Evolutionary conservation across 208 protist species (phyloP), one percentile per base, ranked within the genome.

Genomic region (Lotmaria passim): DNA sequence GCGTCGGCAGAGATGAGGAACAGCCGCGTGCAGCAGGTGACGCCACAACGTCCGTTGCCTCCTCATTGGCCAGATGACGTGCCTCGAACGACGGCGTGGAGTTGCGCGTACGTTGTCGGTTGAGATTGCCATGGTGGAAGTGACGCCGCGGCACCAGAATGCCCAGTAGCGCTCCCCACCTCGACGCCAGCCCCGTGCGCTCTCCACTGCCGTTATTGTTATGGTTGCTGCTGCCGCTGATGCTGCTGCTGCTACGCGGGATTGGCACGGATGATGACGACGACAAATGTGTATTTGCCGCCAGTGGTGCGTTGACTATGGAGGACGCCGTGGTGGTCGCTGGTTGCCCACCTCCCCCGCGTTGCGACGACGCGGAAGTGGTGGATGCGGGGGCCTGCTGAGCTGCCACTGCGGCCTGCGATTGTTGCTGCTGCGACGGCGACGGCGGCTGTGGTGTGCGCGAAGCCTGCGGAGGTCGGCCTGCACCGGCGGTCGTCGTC

Each of bases 401-500:
- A 21, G 12, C 50, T 56, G 50, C 28, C n/a, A n/a, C n/a, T n/a
- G n/a, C n/a, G n/a, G 30, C 30, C 14, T 21, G 50, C 52, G 2
- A 24, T 17, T 36, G 17, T 8, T 24, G 57, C 56, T 26, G 46
- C 56, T 34, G 43, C 23, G 55, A 26, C 23, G 21, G 23, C 19
- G 24, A 8, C n/a, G 11, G 48, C 44, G 51, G 34, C 24, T 50
- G 34, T 31, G 26, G 7, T 1, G 15, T 30, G 10, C 44, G 68
- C 17, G 69, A n/a, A 10, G 47, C 43, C 24, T 67, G 58, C 24
- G 28, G 50, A 21, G 58, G 56, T 10, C 44, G 57, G 28, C 51
- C 43, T 34, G 38, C 23, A 4, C 8, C n/a, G n/a, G 11, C 8
- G 3, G 31, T 19, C 17, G 17, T 31, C 3, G 50, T 15, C 31